phyloP scores from a whole-genome alignment of 2,329 filamentous ascomycete genomes.

The Harringtonia aguacate region DNA sequence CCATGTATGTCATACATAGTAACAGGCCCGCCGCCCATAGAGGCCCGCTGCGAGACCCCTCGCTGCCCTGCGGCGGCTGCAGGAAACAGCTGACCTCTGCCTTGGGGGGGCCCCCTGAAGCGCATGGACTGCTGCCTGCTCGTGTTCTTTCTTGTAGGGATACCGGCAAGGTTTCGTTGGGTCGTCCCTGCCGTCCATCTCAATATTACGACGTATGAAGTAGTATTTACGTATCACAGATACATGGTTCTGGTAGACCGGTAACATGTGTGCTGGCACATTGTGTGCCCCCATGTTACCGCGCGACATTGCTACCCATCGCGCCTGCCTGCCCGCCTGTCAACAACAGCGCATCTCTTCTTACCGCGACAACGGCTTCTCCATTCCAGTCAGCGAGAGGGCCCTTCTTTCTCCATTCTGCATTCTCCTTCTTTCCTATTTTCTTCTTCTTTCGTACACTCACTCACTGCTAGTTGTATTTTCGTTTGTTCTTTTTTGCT shows the following conservation, averaged over 20 bases:
- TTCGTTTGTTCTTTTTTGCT: background rate
- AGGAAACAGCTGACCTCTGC: no score
- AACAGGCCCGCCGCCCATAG: no score
- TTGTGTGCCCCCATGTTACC: constrained; percentile 5
- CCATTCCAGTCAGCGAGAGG: constrained; percentile 1
- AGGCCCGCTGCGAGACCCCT: no score
- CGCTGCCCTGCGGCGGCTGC: no score
- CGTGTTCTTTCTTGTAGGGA: no score
- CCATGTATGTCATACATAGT: no score
- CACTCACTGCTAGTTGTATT: background rate
- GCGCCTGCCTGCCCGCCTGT: constrained; percentile 9
- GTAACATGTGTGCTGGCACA: constrained; percentile 1
- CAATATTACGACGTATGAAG: no score
- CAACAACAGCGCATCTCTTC: constrained; percentile 4
- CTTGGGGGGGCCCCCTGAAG: no score
- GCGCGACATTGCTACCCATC: constrained; percentile 6
- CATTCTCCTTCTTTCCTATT: background rate
- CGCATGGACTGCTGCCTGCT: no score
- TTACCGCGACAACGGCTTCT: background rate
- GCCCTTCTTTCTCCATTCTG: no score
- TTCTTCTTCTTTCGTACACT: background rate
- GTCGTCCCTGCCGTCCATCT: no score
- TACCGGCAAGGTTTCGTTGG: no score
- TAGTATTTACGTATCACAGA: background rate
- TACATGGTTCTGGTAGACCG: background rate